These are phyloP conservation scores for Cadophora sp. DNA, from an alignment of 2,329 filamentous ascomycete species.

Conservation along the genomic window DNA sequence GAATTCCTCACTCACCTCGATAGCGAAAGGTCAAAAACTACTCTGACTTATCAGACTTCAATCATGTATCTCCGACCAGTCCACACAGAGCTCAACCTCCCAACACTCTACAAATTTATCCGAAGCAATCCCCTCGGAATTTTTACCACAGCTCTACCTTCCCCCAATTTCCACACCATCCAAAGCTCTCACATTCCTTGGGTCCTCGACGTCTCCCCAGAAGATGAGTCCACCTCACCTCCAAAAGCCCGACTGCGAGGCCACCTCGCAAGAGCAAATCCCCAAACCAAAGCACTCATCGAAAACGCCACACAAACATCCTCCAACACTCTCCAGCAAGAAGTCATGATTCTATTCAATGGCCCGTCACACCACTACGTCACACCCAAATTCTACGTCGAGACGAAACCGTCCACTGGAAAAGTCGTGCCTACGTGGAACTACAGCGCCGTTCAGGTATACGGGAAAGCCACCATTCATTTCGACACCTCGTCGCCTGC, in stretches of 20 bases:
- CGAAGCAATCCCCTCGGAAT: slow-evolving; percentile 66
- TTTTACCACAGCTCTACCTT: slow-evolving; percentile 66
- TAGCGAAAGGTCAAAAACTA: background rate
- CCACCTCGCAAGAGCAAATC: slow-evolving; percentile 68
- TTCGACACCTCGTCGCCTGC: slow-evolving; percentile 54
- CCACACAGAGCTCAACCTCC: slow-evolving; percentile 59
- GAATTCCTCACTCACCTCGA: too few species aligned
- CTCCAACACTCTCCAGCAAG: slow-evolving; percentile 49
- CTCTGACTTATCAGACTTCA: background rate
- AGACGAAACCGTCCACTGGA: slow-evolving; percentile 67
- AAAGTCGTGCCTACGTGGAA: slow-evolving; percentile 78
- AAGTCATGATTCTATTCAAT: slow-evolving; percentile 70
- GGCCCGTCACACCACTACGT: slow-evolving; percentile 66
- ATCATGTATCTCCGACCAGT: slow-evolving; percentile 63
- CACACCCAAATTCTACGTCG: slow-evolving; percentile 71
- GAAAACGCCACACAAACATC: slow-evolving; percentile 46
- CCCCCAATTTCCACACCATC: slow-evolving; percentile 54
- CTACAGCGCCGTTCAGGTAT: slow-evolving; percentile 69
- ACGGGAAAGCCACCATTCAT: slow-evolving; percentile 62
- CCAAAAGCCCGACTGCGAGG: slow-evolving; percentile 54
- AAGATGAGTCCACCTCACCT: slow-evolving; percentile 44
- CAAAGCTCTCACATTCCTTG: slow-evolving; percentile 68
- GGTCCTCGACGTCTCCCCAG: slow-evolving; percentile 55
- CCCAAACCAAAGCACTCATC: slow-evolving; percentile 67
- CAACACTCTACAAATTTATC: slow-evolving; percentile 61